Evolutionary conservation across 352 stramenopile genomes (phyloP), one percentile per base, ranked within the genome.

Genomic region (Aphanomyces euteiches): DNA sequence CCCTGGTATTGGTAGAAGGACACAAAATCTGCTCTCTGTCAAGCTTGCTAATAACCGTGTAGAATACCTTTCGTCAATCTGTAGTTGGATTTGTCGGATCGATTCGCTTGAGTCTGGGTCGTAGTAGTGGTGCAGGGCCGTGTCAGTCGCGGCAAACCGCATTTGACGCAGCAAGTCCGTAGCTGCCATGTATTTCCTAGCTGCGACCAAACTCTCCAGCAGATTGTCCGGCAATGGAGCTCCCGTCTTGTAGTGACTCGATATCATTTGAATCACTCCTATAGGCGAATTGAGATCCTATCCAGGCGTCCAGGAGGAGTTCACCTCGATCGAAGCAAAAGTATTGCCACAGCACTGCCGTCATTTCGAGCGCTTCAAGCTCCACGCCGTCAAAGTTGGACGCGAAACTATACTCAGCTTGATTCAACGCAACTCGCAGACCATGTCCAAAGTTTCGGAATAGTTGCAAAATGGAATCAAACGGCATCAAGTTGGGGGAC

Each of bases 331-430:
- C 90, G 78, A 99, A 99, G 78, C 95, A 98, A 82, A 97, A 99
- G 76, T 99, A 98, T 72, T 99, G 96, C 96, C 99, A 99, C 82
- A 99, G 99, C 81, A 99, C 96, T 10, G 89, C 98, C 37, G 97
- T 96, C 12, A 98, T 79, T 76, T 99, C 97, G 5, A 99, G 96
- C 13, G 96, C 96, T 82, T 99, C 97, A 96, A 96, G 99, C 79
- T 99, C 96, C 13, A 99, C 88, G 56, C 93, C 93, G 75, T 98
- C 98, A 77, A 98, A 98, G 17, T 95, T 96, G 4, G 96, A 93
- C 41, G 98, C 95, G 56, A 97, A 95, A 66, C 90, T 93, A 72
- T 98, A 90, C 53, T 96, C 87, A 57, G 98, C 94, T 21, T 80
- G 90, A 12, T 96, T 99, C 5, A 99, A 86, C 96, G 99, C 99